These are phyloP conservation scores for Penicillium arizonense DNA, from an alignment of 495 filamentous ascomycete species.

Conservation along the genomic window DNA sequence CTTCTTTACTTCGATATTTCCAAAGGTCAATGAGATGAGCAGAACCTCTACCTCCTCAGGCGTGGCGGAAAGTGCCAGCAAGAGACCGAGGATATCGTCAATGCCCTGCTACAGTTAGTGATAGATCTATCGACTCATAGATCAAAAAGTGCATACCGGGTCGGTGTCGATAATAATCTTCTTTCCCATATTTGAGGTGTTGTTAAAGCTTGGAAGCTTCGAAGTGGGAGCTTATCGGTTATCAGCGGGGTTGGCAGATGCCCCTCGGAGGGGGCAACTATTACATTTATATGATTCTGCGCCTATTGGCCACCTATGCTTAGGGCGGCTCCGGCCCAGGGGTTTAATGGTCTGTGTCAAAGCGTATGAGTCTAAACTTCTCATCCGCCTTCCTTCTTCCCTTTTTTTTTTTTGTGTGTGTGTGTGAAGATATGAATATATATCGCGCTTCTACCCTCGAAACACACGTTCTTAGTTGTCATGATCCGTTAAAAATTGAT, in stretches of 20 bases:
- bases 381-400: too few species aligned
- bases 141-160: conserved; percentile 48
- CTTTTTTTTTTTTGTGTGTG: too few species aligned
- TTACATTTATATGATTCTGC: too few species aligned
- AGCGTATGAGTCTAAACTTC: too few species aligned
- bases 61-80: conserved; percentile 81
- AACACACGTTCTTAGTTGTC: too few species aligned
- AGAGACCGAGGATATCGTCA: conserved; percentile 84
- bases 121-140: too few species aligned
- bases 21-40: conserved; percentile 89
- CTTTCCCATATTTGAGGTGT: conserved; percentile 34
- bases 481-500: too few species aligned
- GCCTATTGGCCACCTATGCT: too few species aligned
- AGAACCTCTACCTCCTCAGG: conserved; percentile 83
- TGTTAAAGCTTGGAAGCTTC: background rate
- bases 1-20: conserved; percentile 84
- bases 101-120: conserved; percentile 55
- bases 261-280: background rate
- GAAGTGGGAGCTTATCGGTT: conserved; percentile 16
- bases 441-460: too few species aligned
- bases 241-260: conserved; percentile 4
- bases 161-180: conserved; percentile 94
- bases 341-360: too few species aligned
- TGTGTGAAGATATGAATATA: too few species aligned
- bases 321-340: too few species aligned